Evolutionary conservation across 352 stramenopile species (phyloP), one percentile per base, ranked within the genome.

Genomic region (Phytophthora tubulina): DNA sequence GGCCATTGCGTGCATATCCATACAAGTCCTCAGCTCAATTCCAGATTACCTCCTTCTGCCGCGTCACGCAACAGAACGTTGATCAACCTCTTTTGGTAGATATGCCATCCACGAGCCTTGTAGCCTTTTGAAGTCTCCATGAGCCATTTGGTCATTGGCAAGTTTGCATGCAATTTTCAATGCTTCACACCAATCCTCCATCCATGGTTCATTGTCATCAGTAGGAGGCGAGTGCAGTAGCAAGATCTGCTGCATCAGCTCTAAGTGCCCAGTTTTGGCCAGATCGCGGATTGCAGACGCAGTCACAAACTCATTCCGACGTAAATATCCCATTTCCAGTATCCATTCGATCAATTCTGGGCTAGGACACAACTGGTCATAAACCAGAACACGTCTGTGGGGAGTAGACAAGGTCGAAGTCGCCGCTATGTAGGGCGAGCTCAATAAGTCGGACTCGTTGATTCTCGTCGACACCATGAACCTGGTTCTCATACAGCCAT

Each of bases 201-300:
- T 31, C 45, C 30, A 57, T 4, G 6, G 3, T 1, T 27, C 6
- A 44, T 30, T 14, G 11, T 11, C 30, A n/a, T 27, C 3, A 32
- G 11, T 11, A 4, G 17, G 13, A 17, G 55, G 38, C 0, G 48
- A 66, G 21, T 67, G 46, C 11, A 67, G 27, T 6, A 55, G 39
- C 21, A 51, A 41, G n/a, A 68, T 56, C 30, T 65, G 57, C 57
- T 68, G 33, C 66, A 73, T 73, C 3, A 73, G 42, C 35, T 69
- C 36, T 11, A 73, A 54, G 13, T 39, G 27, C 5, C 41, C 35
- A 9, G 17, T 39, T 13, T 7, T 21, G 49, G 58, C 57, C 11
- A 73, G 33, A 51, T 59, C 41, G 14, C 21, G 27, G 31, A 73
- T 63, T 14, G 65, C 38, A 45, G 5, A 48, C 15, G 31, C 56